A percentile compares a stretch with the other conserved stretches of the same genome.
Conservation (phyloP, 1,284 basidiomycete genomes). For the Moesziomyces sp. region DNA sequence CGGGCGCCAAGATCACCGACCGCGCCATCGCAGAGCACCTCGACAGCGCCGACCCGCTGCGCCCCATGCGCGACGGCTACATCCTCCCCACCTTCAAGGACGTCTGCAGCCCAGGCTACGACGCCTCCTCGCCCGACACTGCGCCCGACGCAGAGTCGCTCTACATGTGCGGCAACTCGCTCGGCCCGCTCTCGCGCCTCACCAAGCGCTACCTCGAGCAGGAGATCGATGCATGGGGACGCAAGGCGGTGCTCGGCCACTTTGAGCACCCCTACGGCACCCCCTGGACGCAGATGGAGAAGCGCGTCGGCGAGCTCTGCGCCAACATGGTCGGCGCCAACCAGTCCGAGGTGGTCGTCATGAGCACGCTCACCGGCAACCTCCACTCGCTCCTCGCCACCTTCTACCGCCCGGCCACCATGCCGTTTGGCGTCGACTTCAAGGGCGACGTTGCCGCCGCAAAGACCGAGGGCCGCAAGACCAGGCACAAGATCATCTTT, state of each 20-base stretch:
- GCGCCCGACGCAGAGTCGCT: conserved; percentile 69
- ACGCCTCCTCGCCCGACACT: conserved; percentile 23
- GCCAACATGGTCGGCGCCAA: conserved; percentile 87
- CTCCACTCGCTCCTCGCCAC: conserved; percentile 92
- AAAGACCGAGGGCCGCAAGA: conserved; percentile 30
- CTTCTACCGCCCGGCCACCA: conserved; percentile 86
- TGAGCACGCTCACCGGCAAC: conserved; percentile 93
- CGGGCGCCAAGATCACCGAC: conserved; percentile 32
- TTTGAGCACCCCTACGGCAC: conserved; percentile 85
- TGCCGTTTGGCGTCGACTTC: conserved; percentile 41
- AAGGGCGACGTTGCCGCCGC: conserved; percentile 31
- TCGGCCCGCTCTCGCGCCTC: conserved; percentile 83
- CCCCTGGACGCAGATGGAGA: conserved; percentile 85
- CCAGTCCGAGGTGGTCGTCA: conserved; percentile 88
- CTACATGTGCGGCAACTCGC: conserved; percentile 96
- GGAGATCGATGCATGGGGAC: conserved; percentile 86
- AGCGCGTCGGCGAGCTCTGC: conserved; percentile 79
- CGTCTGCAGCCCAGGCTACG: conserved; percentile 37
- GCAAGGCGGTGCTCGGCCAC: conserved; percentile 85
- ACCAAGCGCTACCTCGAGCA: conserved; percentile 80
- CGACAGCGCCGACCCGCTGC: conserved; percentile 41
- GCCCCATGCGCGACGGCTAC: conserved; percentile 45
- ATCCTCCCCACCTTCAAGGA: conserved; percentile 51
- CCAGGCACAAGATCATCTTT: conserved; percentile 89
- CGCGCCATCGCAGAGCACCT: conserved; percentile 43